Base-by-base conservation (phyloP, 2,329 filamentous ascomycete genomes). In the Curvularia hawaiiensis region DNA sequence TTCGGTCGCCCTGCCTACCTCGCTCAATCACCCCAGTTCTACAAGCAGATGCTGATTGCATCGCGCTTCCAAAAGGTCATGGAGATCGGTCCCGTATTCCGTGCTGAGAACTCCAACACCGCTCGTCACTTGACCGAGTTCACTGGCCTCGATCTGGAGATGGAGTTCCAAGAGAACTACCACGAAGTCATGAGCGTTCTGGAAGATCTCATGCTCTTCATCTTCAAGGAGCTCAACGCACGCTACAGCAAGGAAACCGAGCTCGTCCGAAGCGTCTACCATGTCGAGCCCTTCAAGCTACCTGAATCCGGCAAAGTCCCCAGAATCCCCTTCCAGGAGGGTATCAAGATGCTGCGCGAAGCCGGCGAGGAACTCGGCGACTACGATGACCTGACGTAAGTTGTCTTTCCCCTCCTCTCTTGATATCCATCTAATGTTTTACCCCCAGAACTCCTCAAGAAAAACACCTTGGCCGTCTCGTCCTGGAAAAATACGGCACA, bases 91-190 rank as follows among this genome's bases (percentile, higher is more conserved):
- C 90, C 90, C 4, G 90, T 95, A 3, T 96, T 94, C 82, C 84
- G 91, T 60, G 91, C 91, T n/a, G 91, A 95, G 77, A 87, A 94
- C 79, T 90, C 87, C 52, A 94, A 94, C 79, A 95, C 91, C 0
- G 88, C 90, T 28, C 84, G 91, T 64, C 91, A 95, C 70, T 88
- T 95, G 87, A 94, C 90, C 11, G 91, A 93, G 83, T 96, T 95
- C 77, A 93, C 89, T 5, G 91, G 91, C 70, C 89, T 96, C 50
- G 91, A 96, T 90, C 73, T 95, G 73, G 91, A 95, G 76, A 95
- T 94, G 90, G 90, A 92, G 70, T 93, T 95, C 74, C 84, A 91
- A 69, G 84, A 93, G 58, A 79, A 86, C 75, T 95, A 95, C 79
- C 82, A 85, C 63, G 91, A 95, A 75, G 90, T 93, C 50, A 82